Conservation (phyloP, 192 early-diverging fungal genomes). For the Backusella parvicylindrica region DNA sequence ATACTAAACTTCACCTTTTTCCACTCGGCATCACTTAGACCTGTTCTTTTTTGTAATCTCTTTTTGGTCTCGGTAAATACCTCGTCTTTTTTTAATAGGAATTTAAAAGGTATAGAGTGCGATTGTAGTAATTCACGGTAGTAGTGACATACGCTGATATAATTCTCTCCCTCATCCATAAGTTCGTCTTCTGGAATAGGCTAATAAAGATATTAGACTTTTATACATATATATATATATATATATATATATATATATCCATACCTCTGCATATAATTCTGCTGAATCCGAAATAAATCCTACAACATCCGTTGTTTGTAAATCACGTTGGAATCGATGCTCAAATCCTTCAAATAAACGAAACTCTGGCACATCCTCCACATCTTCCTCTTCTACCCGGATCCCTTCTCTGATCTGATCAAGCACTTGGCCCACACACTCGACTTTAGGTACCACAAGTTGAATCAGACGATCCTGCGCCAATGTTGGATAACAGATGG, state of each 20-base stretch:
- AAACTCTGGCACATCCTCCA: conserved; percentile 42
- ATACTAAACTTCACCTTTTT: conserved; percentile 58
- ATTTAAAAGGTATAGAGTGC: conserved; percentile 85
- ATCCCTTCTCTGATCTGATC: conserved; percentile 29
- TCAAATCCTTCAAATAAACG: conserved; percentile 48
- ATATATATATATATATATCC: background rate
- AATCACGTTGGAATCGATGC: conserved; percentile 46
- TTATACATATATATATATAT: background rate
- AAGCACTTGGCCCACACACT: background rate
- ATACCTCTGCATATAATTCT: conserved; percentile 55
- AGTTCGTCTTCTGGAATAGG: conserved; percentile 48
- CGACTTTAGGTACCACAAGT: conserved; percentile 62
- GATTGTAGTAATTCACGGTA: conserved; percentile 59
- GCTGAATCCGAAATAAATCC: conserved; percentile 10
- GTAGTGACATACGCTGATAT: conserved; percentile 75
- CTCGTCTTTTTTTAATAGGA: conserved; percentile 68
- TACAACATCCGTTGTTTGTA: conserved; percentile 45
- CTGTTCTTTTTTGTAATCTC: conserved; percentile 65
- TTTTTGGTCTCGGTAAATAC: conserved; percentile 63
- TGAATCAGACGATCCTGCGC: conserved; percentile 61
- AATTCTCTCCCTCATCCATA: conserved; percentile 26
- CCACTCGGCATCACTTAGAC: conserved; percentile 80
- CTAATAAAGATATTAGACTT: background rate
- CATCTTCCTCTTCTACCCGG: conserved; percentile 17
- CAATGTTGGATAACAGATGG: conserved; percentile 56